Percentiles rank a stretch among this genome's conserved stretches.
These are phyloP conservation scores for Hyphodiscus hymeniophilus DNA, from an alignment of 495 filamentous ascomycete genomes.

Conservation along the genomic window DNA sequence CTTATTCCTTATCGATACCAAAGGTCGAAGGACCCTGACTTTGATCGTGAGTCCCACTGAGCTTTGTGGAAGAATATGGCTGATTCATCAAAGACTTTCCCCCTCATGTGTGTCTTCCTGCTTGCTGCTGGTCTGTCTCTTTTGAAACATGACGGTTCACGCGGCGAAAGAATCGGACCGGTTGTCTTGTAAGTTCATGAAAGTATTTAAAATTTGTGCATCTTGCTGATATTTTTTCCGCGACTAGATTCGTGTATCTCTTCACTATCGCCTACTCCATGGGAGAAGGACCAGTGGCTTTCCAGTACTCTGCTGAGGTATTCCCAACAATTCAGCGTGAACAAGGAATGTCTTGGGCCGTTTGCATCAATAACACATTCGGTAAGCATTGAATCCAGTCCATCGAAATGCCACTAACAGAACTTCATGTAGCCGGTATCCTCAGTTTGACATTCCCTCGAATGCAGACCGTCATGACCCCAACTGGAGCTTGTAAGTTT, in stretches of 20 bases:
- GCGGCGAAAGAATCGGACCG: constrained; percentile 39
- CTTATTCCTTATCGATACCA: constrained; percentile 75
- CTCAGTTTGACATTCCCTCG: no score
- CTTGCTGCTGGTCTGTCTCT: constrained; percentile 63
- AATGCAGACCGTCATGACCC: constrained; percentile 62
- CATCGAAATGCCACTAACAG: no score
- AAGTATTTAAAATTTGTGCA: no score
- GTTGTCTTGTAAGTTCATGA: no score
- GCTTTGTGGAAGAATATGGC: no score
- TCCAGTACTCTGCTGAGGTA: constrained; percentile 75
- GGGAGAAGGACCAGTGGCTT: constrained; percentile 77
- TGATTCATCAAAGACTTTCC: no score
- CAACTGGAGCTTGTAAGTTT: no score
- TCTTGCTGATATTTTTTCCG: constrained; percentile 41
- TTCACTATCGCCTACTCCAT: constrained; percentile 64
- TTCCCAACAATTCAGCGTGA: constrained; percentile 71
- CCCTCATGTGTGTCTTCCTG: constrained; percentile 61
- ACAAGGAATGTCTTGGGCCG: constrained; percentile 69
- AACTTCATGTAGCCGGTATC: no score
- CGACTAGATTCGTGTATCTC: constrained; percentile 59
- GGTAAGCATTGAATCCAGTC: no score
- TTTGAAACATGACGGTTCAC: constrained; percentile 26
- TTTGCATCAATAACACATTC: no score
- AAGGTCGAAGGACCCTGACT: constrained; percentile 72
- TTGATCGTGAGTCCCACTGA: no score